A percentile compares a stretch with the other conserved stretches of the same genome.
Conservation (phyloP, 148 eudicot genomes). For the Diospyros kaki region DNA sequence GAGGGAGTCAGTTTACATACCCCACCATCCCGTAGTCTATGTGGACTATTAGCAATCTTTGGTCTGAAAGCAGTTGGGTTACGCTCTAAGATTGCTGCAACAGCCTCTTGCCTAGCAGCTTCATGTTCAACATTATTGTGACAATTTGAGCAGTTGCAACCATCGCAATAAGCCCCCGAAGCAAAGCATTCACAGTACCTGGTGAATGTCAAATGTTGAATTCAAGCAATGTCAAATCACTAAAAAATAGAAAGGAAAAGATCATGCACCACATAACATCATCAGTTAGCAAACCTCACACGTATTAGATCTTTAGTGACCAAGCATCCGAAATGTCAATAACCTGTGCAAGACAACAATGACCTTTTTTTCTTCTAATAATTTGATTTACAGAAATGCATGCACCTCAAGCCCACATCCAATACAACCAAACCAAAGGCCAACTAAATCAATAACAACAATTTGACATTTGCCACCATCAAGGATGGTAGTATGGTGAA, state of each 20-base stretch:
- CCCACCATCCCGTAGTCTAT: slow-evolving; percentile 36
- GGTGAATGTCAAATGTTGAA: slow-evolving; percentile 6
- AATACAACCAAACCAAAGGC: too few species aligned
- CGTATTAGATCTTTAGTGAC: background rate
- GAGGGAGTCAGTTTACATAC: slow-evolving; percentile 30
- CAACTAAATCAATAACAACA: too few species aligned
- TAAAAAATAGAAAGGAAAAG: background rate
- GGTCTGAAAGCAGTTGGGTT: slow-evolving; percentile 77
- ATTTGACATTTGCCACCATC: too few species aligned
- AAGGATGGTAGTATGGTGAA: too few species aligned
- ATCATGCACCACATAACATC: background rate
- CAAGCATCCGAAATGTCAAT: background rate
- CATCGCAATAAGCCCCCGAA: slow-evolving; percentile 65
- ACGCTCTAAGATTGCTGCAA: slow-evolving; percentile 53
- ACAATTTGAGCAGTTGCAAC: slow-evolving; percentile 75
- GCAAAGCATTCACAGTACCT: slow-evolving; percentile 95
- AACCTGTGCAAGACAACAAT: background rate
- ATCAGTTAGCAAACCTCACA: background rate
- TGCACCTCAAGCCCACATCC: too few species aligned
- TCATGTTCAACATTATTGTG: slow-evolving; percentile 58
- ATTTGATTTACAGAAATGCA: too few species aligned
- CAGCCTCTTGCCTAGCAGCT: slow-evolving; percentile 51
- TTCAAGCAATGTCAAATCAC: background rate
- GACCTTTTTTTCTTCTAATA: background rate
- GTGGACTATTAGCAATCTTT: slow-evolving; percentile 66